Base-by-base conservation (phyloP, 148 eudicot genomes). In the Diospyros kaki region DNA sequence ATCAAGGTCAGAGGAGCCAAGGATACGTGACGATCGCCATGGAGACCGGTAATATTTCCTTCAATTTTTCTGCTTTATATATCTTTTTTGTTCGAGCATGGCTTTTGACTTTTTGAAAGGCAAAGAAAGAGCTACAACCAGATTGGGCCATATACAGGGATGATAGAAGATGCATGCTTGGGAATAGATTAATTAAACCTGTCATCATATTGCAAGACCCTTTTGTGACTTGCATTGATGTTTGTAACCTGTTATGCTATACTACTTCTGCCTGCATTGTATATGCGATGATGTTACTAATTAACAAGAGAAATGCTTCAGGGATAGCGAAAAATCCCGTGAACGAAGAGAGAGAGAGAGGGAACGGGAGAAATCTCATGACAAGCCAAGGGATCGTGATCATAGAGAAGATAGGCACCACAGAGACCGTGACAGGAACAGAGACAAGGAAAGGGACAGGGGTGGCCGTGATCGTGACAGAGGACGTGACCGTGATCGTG, bases 311-410 rank as follows among this genome's bases (percentile, higher is more conserved):
- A 58, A 76, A 60, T 58, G 51, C 75, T 79, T 41, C 90, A 92
- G 94, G 80, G 97, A 92, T 45, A 86, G 93, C 85, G 98, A 94
- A 76, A 96, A 89, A 78, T 93, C 99, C n/a, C 93, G 93, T 77
- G 99, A 96, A 78, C 28, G 28, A 28, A 28, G 28, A 28, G 28
- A 28, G 28, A 28, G 28, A 28, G 28, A 28, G 28, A 28, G 28
- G 28, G 28, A 28, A 28, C 28, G 28, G 28, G 28, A 28, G 28
- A 28, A 28, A 18, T 95, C 97, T 67, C 94, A 91, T 78, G 99
- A 93, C 62, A 83, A 84, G 75, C 83, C 93, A 56, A 91, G 92
- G 79, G 99, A 96, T 14, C 97, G 97, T 69, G 98, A 94, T 41
- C 89, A 87, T 50, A 83, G 88, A 64, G 98, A 93, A 59, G 99